Evolutionary conservation across 768 basidiomycete genomes (phyloP).

Genomic region (Boletus coccyginus): DNA sequence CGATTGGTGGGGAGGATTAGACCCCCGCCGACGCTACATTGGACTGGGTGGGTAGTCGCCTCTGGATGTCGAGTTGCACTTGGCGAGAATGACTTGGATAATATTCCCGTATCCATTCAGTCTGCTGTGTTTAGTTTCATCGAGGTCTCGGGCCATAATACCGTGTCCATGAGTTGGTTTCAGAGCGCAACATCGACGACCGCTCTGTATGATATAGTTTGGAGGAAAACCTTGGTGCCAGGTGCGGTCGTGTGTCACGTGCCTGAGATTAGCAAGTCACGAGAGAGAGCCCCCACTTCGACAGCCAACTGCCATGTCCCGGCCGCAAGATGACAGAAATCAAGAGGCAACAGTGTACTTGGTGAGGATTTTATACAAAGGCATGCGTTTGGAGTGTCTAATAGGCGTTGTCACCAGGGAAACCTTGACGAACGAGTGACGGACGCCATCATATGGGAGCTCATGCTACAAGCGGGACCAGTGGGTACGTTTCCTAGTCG

Average conservation of each 20-base stretch:
- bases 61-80: too few species aligned
- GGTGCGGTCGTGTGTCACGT: too few species aligned
- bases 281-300: too few species aligned
- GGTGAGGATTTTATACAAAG: constrained; percentile 36
- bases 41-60: too few species aligned
- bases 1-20: too few species aligned
- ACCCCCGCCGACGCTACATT: too few species aligned
- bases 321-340: constrained; percentile 85
- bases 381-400: background rate
- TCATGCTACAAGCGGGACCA: constrained; percentile 99
- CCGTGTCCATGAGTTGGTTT: background rate
- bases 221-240: too few species aligned
- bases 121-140: too few species aligned
- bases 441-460: constrained; percentile 94
- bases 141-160: background rate
- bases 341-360: constrained; percentile 91
- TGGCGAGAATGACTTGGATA: too few species aligned
- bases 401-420: constrained; percentile 50
- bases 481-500: constrained; percentile 63
- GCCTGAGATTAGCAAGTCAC: too few species aligned
- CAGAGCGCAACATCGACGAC: background rate
- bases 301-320: constrained; percentile 22
- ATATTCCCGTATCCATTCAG: background rate
- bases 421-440: constrained; percentile 95
- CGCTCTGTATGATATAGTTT: too few species aligned